These are phyloP conservation scores for Scalesia atractyloides DNA, from an alignment of 129 eudicot species.

Conservation along the genomic window DNA sequence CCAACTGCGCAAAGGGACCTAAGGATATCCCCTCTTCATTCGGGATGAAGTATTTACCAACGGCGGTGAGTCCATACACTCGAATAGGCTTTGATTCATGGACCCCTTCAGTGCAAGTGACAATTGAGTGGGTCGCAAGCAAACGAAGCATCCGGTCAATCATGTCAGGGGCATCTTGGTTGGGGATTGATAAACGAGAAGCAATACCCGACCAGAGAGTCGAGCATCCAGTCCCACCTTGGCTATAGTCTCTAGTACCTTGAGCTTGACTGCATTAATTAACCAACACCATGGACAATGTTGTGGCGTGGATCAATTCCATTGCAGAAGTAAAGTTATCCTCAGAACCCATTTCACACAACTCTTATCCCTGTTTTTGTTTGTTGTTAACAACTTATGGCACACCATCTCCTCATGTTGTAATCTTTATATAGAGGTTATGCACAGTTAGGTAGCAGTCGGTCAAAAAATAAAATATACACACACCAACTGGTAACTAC, in stretches of 20 bases:
- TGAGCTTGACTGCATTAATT: conserved; percentile 21
- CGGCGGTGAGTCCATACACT: conserved; percentile 35
- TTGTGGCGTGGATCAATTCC: conserved; percentile 22
- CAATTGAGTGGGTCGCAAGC: conserved; percentile 36
- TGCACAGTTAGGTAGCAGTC: no score
- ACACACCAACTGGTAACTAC: no score
- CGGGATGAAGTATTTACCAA: conserved; percentile 30
- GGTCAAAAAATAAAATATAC: no score
- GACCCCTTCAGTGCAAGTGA: conserved; percentile 24
- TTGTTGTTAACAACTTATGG: no score
- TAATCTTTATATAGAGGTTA: no score
- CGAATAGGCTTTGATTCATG: conserved; percentile 7
- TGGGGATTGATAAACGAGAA: conserved; percentile 22
- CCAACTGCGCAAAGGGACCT: conserved; percentile 24
- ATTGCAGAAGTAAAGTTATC: conserved; percentile 25
- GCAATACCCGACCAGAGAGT: conserved; percentile 19
- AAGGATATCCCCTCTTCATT: conserved; percentile 32
- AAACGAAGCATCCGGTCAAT: conserved; percentile 47
- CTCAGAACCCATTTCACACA: conserved; percentile 19
- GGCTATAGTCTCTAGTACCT: conserved; percentile 23
- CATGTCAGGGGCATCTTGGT: conserved; percentile 30
- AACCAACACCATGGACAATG: conserved; percentile 33
- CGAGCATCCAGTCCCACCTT: conserved; percentile 14
- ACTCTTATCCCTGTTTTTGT: neutral
- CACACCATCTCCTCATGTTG: no score